Base-by-base conservation (phyloP, 352 stramenopile genomes). In the Pseudoperonospora humuli region DNA sequence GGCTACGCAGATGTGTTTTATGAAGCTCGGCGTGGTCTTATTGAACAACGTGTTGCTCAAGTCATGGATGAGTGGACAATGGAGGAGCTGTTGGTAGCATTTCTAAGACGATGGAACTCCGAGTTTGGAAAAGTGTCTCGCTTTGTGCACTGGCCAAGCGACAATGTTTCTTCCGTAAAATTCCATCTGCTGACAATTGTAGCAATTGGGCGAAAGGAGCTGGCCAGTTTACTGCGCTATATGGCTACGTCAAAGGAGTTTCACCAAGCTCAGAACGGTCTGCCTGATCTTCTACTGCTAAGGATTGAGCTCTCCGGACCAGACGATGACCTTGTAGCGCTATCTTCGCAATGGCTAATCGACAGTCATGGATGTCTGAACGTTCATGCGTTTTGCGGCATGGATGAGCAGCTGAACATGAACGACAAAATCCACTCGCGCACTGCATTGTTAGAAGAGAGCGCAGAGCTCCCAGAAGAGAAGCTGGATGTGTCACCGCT, bases 211-310 rank as follows among this genome's bases (percentile, higher is more conserved):
- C 51, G 57, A n/a, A n/a, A 46, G 1, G 29, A 61, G 6, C 54
- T 88, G 6, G 55, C 57, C 9, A 68, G 45, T 0, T 43, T 88
- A 1, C 41, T 88, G 46, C 56, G 55, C 21, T 81, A 85, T 34
- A 88, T 88, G 76, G 42, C 68, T 7, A 83, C 64, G 2, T 88
- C 76, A 5, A 64, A 70, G 21, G 71, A 84, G 31, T 86, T 71
- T 19, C 76, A 88, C 33, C 64, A 66, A 10, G 73, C 73, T 3
- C 76, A 86, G 43, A 88, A 84, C 42, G 79, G 79, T 5, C 50
- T 92, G 5, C 80, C 76, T 2, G 75, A 88, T 51, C 43, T 89
- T 14, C 49, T 88, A 1, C 28, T 92, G 9, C 14, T 89, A n/a
- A 47, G 54, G 42, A 51, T 72, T 4, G 45, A 64, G 11, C 27